phyloP scores from a whole-genome alignment of 2,329 filamentous ascomycete species.

The Curvularia verruculosa region DNA sequence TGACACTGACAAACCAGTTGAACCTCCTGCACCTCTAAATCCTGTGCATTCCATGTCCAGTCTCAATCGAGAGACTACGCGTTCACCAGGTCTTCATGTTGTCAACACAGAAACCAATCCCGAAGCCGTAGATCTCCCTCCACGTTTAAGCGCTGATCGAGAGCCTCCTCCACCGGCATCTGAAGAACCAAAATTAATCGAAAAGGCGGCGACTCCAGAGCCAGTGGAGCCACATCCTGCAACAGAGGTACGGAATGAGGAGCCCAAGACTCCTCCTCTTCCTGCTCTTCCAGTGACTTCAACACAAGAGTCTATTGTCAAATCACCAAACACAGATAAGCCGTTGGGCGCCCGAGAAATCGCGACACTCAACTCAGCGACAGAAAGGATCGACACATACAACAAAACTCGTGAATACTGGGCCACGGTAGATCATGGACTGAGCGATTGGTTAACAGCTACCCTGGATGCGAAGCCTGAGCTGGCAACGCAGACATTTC shows the following conservation, averaged over 20 bases:
- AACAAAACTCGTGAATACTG: constrained; percentile 74
- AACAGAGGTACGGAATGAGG: constrained; percentile 12
- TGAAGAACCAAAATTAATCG: constrained; percentile 15
- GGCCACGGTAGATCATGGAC: constrained; percentile 73
- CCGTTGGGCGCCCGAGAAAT: constrained; percentile 75
- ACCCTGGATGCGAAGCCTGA: constrained; percentile 60
- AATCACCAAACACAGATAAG: constrained; percentile 38
- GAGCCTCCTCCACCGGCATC: constrained; percentile 17
- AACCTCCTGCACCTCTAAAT: constrained; percentile 25
- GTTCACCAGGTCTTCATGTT: constrained; percentile 49
- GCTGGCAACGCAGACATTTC: constrained; percentile 47
- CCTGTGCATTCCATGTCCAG: constrained; percentile 22
- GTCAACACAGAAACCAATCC: constrained; percentile 50
- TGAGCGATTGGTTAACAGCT: constrained; percentile 65
- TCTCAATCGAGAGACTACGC: constrained; percentile 30
- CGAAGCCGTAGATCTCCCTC: constrained; percentile 48
- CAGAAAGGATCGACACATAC: constrained; percentile 75
- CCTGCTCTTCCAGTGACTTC: background rate
- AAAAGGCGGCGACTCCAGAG: constrained; percentile 12
- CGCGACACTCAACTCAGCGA: constrained; percentile 67
- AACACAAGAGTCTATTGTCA: constrained; percentile 24
- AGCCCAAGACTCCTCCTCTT: constrained; percentile 17
- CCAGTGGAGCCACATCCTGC: constrained; percentile 4
- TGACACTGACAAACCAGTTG: constrained; percentile 22
- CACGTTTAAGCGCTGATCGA: constrained; percentile 37